A percentile compares a stretch with the other conserved stretches of the same genome.
phyloP scores from a whole-genome alignment of 2,329 filamentous ascomycete species.

The Epichloe typhina region DNA sequence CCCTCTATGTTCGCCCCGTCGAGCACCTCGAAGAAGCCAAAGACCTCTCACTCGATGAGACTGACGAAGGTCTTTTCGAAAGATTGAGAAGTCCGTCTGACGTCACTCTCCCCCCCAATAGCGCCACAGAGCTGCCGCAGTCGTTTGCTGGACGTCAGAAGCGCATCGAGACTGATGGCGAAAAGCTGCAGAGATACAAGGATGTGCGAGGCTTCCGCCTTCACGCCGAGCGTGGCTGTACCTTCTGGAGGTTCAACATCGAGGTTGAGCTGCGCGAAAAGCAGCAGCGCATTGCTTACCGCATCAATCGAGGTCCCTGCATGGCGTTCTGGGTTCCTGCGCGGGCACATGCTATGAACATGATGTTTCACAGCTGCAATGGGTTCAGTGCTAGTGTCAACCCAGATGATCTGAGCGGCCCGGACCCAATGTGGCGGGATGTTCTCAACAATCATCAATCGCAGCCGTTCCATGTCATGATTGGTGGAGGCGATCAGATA shows the following conservation, averaged over 20 bases:
- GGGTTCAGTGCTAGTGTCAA: slow-evolving; percentile 78
- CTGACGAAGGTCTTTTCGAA: slow-evolving; percentile 74
- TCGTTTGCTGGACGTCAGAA: slow-evolving; percentile 41
- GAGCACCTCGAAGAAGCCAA: slow-evolving; percentile 66
- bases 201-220: slow-evolving; percentile 73
- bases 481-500: slow-evolving; percentile 92
- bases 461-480: slow-evolving; percentile 92
- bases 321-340: slow-evolving; percentile 92
- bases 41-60: slow-evolving; percentile 69
- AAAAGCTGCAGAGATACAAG: slow-evolving; percentile 66
- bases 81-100: slow-evolving; percentile 42
- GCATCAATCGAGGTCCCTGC: slow-evolving; percentile 82
- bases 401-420: slow-evolving; percentile 70
- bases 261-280: slow-evolving; percentile 71
- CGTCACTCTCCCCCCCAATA: slow-evolving; percentile 18
- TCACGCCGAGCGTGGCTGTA: slow-evolving; percentile 73
- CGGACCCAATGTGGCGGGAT: slow-evolving; percentile 94
- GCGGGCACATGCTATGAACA: slow-evolving; percentile 78
- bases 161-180: slow-evolving; percentile 54
- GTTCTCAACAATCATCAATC: slow-evolving; percentile 86
- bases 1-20: slow-evolving; percentile 79
- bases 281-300: slow-evolving; percentile 83
- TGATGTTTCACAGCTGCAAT: slow-evolving; percentile 98
- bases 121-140: slow-evolving; percentile 34
- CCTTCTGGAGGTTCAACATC: slow-evolving; percentile 95